Base-by-base conservation (phyloP, 805 yeast genomes). In the Wickerhamomyces ciferrii region DNA sequence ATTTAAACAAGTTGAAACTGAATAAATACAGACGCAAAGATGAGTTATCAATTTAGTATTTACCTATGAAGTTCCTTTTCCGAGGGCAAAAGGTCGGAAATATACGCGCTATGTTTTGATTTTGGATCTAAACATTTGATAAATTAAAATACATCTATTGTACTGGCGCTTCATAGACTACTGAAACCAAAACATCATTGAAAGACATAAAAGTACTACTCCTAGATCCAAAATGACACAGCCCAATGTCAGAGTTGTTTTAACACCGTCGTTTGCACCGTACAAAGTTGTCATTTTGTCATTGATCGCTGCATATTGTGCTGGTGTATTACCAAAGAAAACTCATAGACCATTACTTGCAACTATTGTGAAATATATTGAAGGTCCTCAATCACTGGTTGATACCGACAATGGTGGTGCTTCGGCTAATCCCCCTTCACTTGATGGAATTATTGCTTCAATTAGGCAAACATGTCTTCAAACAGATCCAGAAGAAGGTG, bases 211-310 rank as follows among this genome's bases (percentile, higher is more conserved):
- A n/a, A n/a, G n/a, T n/a, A n/a, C n/a, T n/a, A n/a, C n/a, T n/a
- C n/a, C n/a, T n/a, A n/a, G n/a, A n/a, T n/a, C n/a, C n/a, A n/a
- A n/a, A 5, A 40, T 36, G 41, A 11, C 24, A 5, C 13, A 19
- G 2, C n/a, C 24, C 2, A 41, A 44, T 14, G 39, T 43, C 11
- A 49, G 44, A 8, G 54, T 56, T 14, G 50, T 53, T 2, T 51
- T 74, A 20, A 67, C 75, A 1, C 69, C 72, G 2, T 56, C 67
- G 1, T 52, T 82, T 24, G 75, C 84, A 6, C 81, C 87, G 1
- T 72, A 77, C 46, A 79, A 78, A 51, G 61, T 83, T 0, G 76
- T 81, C 2, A 53, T 81, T 1, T 53, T 81, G 10, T 61, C 74
- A 3, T 55, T 83, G 14, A 68, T 81, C 5, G 69, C 70, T 15